Evolutionary conservation across 495 filamentous ascomycete genomes (phyloP).

Genomic region (Rusavskia elegans): DNA sequence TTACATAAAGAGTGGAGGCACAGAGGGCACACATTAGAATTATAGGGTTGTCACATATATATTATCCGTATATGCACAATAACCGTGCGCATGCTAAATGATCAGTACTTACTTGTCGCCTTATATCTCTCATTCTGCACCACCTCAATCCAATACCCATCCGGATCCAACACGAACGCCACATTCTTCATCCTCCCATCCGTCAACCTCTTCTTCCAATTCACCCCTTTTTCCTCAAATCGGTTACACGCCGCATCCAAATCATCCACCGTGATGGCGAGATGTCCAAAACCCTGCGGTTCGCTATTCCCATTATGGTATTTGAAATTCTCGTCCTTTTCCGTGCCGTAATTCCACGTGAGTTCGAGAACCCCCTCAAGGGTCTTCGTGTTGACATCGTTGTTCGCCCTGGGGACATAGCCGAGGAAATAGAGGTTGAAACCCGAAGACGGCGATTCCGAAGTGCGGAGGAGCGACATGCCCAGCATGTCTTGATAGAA

Average conservation of each 20-base stretch:
- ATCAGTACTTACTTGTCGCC: conserved; percentile 9
- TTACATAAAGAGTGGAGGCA: too few relatives aligned
- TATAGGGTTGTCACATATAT: too few relatives aligned
- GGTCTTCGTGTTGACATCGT: conserved; percentile 41
- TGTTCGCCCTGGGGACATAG: conserved; percentile 37
- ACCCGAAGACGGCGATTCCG: conserved; percentile 48
- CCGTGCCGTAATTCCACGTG: conserved; percentile 95
- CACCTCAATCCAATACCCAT: conserved; percentile 85
- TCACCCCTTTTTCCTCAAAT: conserved; percentile 65
- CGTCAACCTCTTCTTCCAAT: conserved; percentile 88
- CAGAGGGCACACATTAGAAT: too few relatives aligned
- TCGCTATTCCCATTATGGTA: conserved; percentile 89
- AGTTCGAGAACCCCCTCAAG: conserved; percentile 77
- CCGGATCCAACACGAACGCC: conserved; percentile 87
- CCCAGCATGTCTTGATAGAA: conserved; percentile 88
- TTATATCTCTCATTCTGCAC: conserved; percentile 49
- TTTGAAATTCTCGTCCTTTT: conserved; percentile 66
- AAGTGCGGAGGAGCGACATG: conserved; percentile 62
- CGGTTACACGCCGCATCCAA: conserved; percentile 70
- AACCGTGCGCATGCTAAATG: too few relatives aligned
- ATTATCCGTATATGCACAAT: too few relatives aligned
- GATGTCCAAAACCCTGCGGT: conserved; percentile 88
- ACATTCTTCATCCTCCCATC: conserved; percentile 89
- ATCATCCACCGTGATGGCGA: conserved; percentile 85
- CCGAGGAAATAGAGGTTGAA: conserved; percentile 93